Base-by-base conservation (phyloP, 768 basidiomycete species). In the Mycena crocata region DNA sequence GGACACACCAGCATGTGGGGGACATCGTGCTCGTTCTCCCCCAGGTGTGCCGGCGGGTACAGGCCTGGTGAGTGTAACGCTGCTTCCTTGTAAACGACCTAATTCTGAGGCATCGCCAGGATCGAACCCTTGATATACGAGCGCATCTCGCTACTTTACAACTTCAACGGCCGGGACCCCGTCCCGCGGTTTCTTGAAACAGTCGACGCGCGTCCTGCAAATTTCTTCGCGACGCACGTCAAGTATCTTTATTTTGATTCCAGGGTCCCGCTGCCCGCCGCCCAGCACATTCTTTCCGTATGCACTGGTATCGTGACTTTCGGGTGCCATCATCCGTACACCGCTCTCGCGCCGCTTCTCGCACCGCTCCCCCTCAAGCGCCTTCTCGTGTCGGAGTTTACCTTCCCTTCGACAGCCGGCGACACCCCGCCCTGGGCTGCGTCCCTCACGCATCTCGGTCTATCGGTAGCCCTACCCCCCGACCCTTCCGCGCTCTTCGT, bases 101-200 rank as follows among this genome's bases (percentile, higher is more conserved):
- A 23, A 12, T 49, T 9, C 37, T 37, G 37, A 37, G 10, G 37
- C 32, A 26, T 35, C 7, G 5, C 26, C 64, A 84, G 83, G 82
- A 73, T 82, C 35, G 76, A 78, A 49, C 83, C 83, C 45, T 60
- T 72, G 19, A 77, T 83, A 34, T 84, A 83, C 71, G 71, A 77
- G 39, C 78, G 80, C 68, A 78, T 83, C 12, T 74, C 80, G 5
- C 72, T 83, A 12, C 46, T 67, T 26, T 17, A 23, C 78, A 78
- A 31, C 24, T 57, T 40, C 55, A 51, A 45, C 40, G 66, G 32
- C 37, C 52, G 46, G 40, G 80, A 81, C 54, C 75, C 76, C 4
- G 69, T 67, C 17, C 63, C 81, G 2, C 30, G 2, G 56, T 82
- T 83, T 72, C 57, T 84, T 45, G 77, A 77, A 26, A 80, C 80